Base-by-base conservation (phyloP, 2,329 filamentous ascomycete species). In the Alternaria ventricosa region DNA sequence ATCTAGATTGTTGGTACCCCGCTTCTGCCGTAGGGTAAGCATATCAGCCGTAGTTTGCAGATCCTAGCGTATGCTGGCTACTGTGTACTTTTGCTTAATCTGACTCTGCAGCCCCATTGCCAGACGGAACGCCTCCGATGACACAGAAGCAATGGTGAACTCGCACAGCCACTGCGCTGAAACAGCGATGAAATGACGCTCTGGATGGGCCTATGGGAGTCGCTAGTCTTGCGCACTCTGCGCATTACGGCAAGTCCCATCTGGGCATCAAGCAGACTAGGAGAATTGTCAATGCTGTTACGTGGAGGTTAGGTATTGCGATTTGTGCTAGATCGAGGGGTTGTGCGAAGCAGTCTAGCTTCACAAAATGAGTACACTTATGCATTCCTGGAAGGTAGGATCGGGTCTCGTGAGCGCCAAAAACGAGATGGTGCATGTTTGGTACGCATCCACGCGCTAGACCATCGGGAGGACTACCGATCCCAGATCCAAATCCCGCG, bases 401-500 rank as follows among this genome's bases (percentile, higher is more conserved):
- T 45, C n/a, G 53, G 13, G 25, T 55, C 49, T 36, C 28, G 18
- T 53, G 36, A 22, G 36, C 49, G 49, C 18, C 30, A n/a, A 41
- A 53, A 41, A 53, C 18, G 36, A 25, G 20, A 36, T 53, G 20
- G 20, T 25, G 49, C 33, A 53, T 30, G 28, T 53, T 53, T 53
- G 30, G 49, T 36, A 53, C 30, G 30, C 49, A 53, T 41, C 49
- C 25, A 57, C 36, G 13, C 43, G 45, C 33, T 43, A 61, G 55
- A n/a, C 20, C 27, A 41, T 55, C 57, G 57, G 65, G 20, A 54
- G 18, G 58, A 61, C 43, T 63, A 61, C 65, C 51, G 47, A 62
- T 61, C 56, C 45, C 58, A 65, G 64, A 59, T 15, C 44, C 51
- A 53, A 64, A 58, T 57, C 60, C 64, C 61, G 61, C 43, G 41